Conservation (phyloP, 495 filamentous ascomycete genomes). For the Aspergillus bertholletiae region DNA sequence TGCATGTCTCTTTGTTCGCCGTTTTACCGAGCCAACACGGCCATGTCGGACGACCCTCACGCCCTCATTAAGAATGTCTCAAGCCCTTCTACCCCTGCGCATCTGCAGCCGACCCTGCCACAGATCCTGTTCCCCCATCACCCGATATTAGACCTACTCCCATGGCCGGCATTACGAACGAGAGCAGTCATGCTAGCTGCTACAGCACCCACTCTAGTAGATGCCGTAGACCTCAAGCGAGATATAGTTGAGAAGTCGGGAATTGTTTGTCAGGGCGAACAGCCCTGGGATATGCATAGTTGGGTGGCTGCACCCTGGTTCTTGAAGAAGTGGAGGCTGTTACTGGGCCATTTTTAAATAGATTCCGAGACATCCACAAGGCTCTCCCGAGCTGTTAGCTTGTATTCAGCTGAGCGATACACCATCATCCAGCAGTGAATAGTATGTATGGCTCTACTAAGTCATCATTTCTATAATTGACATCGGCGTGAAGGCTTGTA, state of each 20-base stretch:
- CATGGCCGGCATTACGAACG: constrained; percentile 35
- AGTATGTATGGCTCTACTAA: no score
- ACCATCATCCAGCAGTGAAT: no score
- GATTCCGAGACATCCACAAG: no score
- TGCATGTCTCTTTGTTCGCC: constrained; percentile 27
- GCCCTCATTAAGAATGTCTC: constrained; percentile 18
- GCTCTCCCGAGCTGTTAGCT: no score
- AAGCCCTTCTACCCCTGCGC: constrained; percentile 24
- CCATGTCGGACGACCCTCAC: constrained; percentile 19
- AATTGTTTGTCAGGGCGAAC: constrained; percentile 17
- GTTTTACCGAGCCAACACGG: constrained; percentile 29
- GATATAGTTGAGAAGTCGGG: constrained; percentile 35
- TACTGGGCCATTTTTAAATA: constrained; percentile 8
- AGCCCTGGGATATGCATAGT: constrained; percentile 32
- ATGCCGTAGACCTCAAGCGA: constrained; percentile 37
- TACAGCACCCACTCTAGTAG: constrained; percentile 25
- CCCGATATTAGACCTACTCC: constrained; percentile 40
- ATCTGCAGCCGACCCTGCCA: constrained; percentile 40
- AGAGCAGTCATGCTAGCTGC: constrained; percentile 34
- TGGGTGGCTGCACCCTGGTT: constrained; percentile 41
- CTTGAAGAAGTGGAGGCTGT: constrained; percentile 26
- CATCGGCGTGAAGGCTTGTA: no score
- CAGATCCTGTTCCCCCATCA: constrained; percentile 46
- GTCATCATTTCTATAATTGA: no score
- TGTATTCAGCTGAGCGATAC: no score